Evolutionary conservation across 495 filamentous ascomycete species (phyloP).

Genomic region (Daldinia decipiens): DNA sequence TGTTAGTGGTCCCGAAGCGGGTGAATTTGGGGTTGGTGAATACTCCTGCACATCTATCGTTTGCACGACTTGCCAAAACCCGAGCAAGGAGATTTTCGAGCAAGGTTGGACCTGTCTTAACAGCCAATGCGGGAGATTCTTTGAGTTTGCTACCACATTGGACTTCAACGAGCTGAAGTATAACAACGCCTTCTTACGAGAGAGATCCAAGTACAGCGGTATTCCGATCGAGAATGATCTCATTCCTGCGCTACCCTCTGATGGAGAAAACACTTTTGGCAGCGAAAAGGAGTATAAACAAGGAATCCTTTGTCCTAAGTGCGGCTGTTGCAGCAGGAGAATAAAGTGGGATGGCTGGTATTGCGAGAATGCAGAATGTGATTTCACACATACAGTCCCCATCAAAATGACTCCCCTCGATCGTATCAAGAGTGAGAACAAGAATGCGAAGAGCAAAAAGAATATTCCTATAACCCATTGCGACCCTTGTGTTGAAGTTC

Average conservation of each 20-base stretch:
- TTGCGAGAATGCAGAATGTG: conserved; percentile 65
- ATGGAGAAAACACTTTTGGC: conserved; percentile 35
- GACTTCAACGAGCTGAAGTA: conserved; percentile 61
- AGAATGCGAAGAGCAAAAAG: neutral
- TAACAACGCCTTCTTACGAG: conserved; percentile 65
- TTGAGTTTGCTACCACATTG: conserved; percentile 53
- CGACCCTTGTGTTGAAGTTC: neutral
- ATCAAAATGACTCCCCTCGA: conserved; percentile 52
- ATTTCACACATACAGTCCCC: conserved; percentile 52
- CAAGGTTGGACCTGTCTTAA: conserved; percentile 78
- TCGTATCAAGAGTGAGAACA: conserved; percentile 26
- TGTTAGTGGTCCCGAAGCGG: conserved; percentile 10
- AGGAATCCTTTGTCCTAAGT: conserved; percentile 80
- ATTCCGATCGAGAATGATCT: conserved; percentile 49
- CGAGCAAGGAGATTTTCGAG: conserved; percentile 54
- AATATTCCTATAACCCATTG: neutral
- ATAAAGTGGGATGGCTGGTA: conserved; percentile 71
- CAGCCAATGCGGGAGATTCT: conserved; percentile 66
- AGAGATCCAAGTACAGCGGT: conserved; percentile 44
- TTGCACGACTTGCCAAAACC: conserved; percentile 42
- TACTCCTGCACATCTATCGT: conserved; percentile 21
- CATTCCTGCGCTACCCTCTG: conserved; percentile 46
- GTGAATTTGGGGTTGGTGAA: conserved; percentile 26
- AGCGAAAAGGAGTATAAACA: conserved; percentile 50
- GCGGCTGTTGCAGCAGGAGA: conserved; percentile 70